phyloP scores from a whole-genome alignment of 805 yeast genomes.

The Komagataella pastoris region DNA sequence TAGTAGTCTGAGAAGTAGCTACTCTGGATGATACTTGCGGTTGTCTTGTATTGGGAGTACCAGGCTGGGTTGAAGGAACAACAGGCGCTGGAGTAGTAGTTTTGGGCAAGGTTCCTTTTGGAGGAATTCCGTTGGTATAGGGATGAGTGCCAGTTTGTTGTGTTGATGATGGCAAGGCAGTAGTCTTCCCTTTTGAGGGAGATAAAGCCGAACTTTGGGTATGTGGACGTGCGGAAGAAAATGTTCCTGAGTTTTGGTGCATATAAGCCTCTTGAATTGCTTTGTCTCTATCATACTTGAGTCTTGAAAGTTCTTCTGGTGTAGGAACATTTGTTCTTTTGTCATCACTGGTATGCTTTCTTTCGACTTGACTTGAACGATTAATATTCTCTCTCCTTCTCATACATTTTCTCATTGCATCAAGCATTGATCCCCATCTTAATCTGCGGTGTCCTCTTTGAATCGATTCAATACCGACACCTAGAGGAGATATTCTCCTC shows the following conservation, averaged over 20 bases:
- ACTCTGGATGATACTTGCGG: not conserved
- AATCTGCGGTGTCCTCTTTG: conserved; percentile 86
- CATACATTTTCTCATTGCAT: conserved; percentile 83
- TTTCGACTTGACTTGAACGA: conserved; percentile 32
- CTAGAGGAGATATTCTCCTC: conserved; percentile 80
- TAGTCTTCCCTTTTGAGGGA: not conserved
- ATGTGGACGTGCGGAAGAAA: not conserved
- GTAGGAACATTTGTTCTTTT: conserved; percentile 46
- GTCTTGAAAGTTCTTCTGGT: conserved; percentile 71
- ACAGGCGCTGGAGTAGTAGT: not conserved
- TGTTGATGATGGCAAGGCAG: conserved; percentile 3
- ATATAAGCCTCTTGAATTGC: conserved; percentile 67
- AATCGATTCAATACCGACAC: conserved; percentile 85
- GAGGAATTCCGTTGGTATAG: conserved; percentile 1
- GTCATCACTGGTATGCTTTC: conserved; percentile 25
- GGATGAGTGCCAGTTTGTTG: conserved; percentile 2
- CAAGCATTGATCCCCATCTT: conserved; percentile 96
- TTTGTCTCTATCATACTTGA: conserved; percentile 79
- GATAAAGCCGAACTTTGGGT: not conserved
- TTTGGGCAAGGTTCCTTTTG: not conserved
- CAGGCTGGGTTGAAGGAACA: not conserved
- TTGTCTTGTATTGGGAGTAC: not conserved
- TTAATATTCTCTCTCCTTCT: conserved; percentile 75
- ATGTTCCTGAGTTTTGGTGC: conserved; percentile 7
- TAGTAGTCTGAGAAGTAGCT: not conserved